phyloP scores from a whole-genome alignment of 176 grass and related monocot species.

The Lolium multiflorum region DNA sequence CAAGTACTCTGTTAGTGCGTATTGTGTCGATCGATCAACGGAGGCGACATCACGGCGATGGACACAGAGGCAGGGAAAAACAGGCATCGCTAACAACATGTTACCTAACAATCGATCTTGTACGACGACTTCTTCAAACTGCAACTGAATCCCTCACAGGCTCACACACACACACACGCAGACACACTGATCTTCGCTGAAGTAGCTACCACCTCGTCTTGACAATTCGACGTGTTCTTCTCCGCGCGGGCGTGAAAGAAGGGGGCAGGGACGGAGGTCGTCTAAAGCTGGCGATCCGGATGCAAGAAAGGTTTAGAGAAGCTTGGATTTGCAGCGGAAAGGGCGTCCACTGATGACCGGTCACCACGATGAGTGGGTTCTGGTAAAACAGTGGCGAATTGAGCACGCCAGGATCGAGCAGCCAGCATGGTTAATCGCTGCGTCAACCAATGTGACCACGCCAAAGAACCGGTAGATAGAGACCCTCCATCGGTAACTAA shows the following conservation, averaged over 20 bases:
- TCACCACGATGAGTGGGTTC: slow-evolving; percentile 17
- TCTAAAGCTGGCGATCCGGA: slow-evolving; percentile 30
- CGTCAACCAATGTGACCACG: not conserved
- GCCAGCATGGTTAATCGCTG: not conserved
- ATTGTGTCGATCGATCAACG: not conserved
- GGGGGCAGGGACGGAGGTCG: not conserved
- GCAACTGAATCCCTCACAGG: not conserved
- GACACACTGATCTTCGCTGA: not conserved
- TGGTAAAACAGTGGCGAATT: no score
- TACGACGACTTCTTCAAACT: slow-evolving; percentile 7
- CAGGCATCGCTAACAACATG: not conserved
- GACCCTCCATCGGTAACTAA: no score
- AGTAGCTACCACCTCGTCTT: not conserved
- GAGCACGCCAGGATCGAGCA: not conserved
- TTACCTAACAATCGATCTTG: not conserved
- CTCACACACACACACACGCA: no score
- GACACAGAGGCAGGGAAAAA: not conserved
- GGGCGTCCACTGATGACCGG: not conserved
- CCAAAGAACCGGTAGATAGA: not conserved
- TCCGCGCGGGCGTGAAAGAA: not conserved
- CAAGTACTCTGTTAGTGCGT: not conserved
- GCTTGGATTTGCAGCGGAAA: slow-evolving; percentile 8
- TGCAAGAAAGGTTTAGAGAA: not conserved
- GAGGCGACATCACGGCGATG: not conserved
- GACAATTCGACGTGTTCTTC: slow-evolving; percentile 1